Base-by-base conservation (phyloP, 1,139 yeast species). In the Geotrichum histeridarum region DNA sequence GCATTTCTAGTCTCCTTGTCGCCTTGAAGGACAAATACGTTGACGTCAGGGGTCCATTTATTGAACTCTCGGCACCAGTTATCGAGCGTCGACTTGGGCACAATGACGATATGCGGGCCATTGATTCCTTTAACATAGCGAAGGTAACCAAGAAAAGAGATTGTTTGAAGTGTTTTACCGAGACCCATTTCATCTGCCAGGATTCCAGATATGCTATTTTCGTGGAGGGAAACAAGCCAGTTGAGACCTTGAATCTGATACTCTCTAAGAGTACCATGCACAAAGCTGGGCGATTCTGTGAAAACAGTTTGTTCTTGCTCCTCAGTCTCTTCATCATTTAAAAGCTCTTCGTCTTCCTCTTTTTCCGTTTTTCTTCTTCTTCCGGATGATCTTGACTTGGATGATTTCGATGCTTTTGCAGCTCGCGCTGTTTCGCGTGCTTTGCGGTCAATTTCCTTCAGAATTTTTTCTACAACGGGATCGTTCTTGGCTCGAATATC, bases 111-210 rank as follows among this genome's bases (percentile, higher is more conserved):
- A 66, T 86, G 91, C 0, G 99, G 99, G 0, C 99, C 99, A 56
- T 82, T 83, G 14, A 87, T 79, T 45, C 82, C 80, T 61, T 82
- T 83, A 56, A 84, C 76, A 64, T 87, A 88, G 60, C 97, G 77
- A 56, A 93, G 74, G 67, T 87, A 90, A 0, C 96, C 98, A 53
- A 93, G 73, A 64, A 93, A 91, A 8, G 58, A 56, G 37, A 56
- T 56, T 5, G 59, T 56, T 47, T 56, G 59, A 5, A 56, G 43
- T 1, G 99, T 93, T 67, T 93, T 93, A 58, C 99, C 99, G 55
- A 93, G 77, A 1, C 99, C 99, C 99, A 93, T 93, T 71, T 93
- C 99, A 70, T 93, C 99, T 6, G 99, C 99, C 55, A 93, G 77
- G 52, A 93, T 91, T 44, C 98, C 98, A 1, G 94, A 84, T 54